Evolutionary conservation across 2,329 filamentous ascomycete species (phyloP), one percentile per base, ranked within the genome.

Genomic region (Didymella exigua): DNA sequence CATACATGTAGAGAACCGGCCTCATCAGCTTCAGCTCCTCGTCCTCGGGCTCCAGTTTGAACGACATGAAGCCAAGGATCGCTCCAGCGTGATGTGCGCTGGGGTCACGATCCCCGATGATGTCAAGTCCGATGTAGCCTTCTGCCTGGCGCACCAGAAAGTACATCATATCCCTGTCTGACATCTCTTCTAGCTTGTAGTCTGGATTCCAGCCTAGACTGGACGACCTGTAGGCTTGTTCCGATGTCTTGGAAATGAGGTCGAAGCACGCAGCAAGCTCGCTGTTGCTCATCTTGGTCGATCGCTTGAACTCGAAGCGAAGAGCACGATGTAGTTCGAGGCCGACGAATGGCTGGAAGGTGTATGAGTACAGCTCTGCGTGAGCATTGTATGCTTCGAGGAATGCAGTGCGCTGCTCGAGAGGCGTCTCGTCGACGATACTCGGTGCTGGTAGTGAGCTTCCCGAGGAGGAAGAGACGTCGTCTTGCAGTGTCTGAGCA

Each of bases 1-100:
- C 89, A 70, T 92, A 93, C 71, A 89, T 87, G 72, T 92, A 93
- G 18, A 91, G 69, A 2, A 92, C 89, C 0, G 86, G 79, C n/a
- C 70, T 70, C n/a, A 68, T 42, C 14, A 65, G 48, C 37, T 72
- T 47, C 2, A 69, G 66, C 1, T 69, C 61, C 58, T 87, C 84
- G 67, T 91, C 88, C 64, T 83, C 83, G 4, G 86, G 88, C 1
- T 82, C 79, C 62, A 89, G 67, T 21, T 59, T 69, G 23, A 66
- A 24, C 27, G 70, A 89, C 1, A 82, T 79, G 65, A 90, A 76
- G 43, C 67, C 73, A 8, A 70, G 19, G 16, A 72, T 61, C 2
- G 48, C 44, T 18, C 52, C 41, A 19, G 41, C 14, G n/a, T 31
- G 16, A 5, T 30, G 9, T 30, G 13, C 29, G 14, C 33, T 29